A percentile compares a stretch with the other conserved stretches of the same genome.
These are phyloP conservation scores for Metrosideros polymorpha DNA, from an alignment of 441 rosid species.

Conservation along the genomic window DNA sequence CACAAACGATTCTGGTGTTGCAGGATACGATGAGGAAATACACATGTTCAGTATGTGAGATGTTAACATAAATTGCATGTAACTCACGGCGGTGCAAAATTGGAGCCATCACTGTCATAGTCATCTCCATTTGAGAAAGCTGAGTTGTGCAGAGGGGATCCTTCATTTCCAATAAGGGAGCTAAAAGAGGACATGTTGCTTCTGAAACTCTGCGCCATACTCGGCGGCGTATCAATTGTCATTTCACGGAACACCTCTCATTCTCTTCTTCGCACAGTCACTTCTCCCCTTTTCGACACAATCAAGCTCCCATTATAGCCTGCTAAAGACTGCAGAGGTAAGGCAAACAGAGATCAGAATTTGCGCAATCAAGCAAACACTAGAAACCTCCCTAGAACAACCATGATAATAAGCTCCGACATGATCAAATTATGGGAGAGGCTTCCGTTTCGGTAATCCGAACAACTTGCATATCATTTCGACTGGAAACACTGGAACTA, in stretches of 20 bases:
- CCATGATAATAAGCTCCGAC: not conserved
- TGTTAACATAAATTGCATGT: not conserved
- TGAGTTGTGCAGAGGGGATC: slow-evolving; percentile 27
- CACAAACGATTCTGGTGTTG: not conserved
- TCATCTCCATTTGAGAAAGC: slow-evolving; percentile 57
- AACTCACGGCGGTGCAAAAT: slow-evolving; percentile 48
- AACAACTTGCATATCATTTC: not conserved
- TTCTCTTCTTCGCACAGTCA: too few relatives aligned
- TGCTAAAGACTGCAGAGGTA: not conserved
- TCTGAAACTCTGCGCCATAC: slow-evolving; percentile 45
- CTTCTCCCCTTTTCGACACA: not conserved
- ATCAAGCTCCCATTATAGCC: not conserved
- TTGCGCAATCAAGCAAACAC: not conserved
- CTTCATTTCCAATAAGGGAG: slow-evolving; percentile 34
- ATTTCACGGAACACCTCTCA: slow-evolving; percentile 5
- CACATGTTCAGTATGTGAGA: not conserved
- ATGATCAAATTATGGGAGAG: not conserved
- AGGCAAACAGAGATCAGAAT: not conserved
- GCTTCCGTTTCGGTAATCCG: not conserved
- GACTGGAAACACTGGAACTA: not conserved
- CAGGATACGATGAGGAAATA: not conserved
- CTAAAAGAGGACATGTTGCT: slow-evolving; percentile 41
- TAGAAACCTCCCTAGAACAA: not conserved
- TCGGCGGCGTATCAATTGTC: slow-evolving; percentile 22
- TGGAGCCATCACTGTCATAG: slow-evolving; percentile 69